Conservation (phyloP, 148 eudicot genomes). For the Selenicereus undatus region DNA sequence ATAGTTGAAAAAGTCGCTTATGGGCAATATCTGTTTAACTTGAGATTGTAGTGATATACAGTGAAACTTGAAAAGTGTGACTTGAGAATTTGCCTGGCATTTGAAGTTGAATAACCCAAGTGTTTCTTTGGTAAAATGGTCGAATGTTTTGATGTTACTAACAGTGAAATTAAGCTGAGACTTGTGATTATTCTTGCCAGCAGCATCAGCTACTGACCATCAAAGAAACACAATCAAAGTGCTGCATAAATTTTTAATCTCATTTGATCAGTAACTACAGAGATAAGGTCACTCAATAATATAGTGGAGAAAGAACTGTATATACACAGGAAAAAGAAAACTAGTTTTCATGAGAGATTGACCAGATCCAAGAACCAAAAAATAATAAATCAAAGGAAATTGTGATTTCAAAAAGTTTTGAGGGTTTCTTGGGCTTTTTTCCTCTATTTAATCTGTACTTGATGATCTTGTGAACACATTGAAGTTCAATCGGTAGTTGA, state of each 20-base stretch:
- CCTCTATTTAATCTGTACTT: neutral
- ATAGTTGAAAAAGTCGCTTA: no score
- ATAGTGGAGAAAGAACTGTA: neutral
- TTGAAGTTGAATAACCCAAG: neutral
- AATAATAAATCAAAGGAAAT: neutral
- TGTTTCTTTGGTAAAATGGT: neutral
- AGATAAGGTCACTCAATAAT: neutral
- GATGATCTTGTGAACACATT: no score
- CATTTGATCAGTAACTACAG: neutral
- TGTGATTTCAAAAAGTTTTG: constrained; percentile 4
- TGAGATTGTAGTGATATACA: neutral
- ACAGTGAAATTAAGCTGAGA: neutral
- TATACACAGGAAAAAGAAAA: neutral
- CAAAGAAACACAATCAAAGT: neutral
- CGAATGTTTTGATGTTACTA: neutral
- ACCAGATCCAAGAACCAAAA: neutral
- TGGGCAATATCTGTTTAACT: no score
- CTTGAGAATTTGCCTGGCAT: neutral
- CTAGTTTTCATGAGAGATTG: neutral
- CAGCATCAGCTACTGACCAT: neutral
- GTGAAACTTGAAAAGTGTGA: neutral
- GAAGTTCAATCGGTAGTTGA: constrained; percentile 5
- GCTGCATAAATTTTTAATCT: neutral
- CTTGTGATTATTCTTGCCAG: neutral
- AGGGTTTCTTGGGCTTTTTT: neutral